Conservation (phyloP, 306 rosid genomes). For the Castanospermum australe region DNA sequence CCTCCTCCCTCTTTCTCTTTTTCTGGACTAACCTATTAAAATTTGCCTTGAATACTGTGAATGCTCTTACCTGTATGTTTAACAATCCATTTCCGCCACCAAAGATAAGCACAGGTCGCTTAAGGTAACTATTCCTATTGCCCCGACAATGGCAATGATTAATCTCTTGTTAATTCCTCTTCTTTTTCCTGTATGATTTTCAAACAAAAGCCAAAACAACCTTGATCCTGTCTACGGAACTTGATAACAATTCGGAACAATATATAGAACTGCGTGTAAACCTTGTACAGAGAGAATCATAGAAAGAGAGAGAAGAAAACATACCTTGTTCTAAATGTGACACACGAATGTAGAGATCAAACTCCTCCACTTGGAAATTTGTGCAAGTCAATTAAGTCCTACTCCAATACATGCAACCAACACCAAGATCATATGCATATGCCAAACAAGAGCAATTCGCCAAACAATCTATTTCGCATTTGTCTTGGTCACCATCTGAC, state of each 20-base stretch:
- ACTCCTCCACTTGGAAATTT: constrained; percentile 27
- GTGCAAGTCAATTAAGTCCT: constrained; percentile 33
- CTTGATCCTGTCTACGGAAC: background rate
- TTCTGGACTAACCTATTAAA: too few species aligned
- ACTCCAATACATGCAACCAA: constrained; percentile 41
- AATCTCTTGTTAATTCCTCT: too few species aligned
- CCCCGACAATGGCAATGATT: too few species aligned
- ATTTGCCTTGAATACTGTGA: too few species aligned
- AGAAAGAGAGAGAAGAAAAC: background rate
- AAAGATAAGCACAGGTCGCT: too few species aligned
- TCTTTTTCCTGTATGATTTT: background rate
- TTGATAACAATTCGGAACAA: background rate
- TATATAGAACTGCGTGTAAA: too few species aligned
- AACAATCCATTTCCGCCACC: too few species aligned
- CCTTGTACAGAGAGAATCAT: too few species aligned
- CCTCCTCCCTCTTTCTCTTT: too few species aligned
- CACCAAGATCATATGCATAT: constrained; percentile 24
- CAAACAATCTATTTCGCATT: constrained; percentile 21
- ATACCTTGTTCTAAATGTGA: constrained; percentile 23
- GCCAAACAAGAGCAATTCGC: constrained; percentile 42
- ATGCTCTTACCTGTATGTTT: background rate
- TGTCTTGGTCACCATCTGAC: background rate
- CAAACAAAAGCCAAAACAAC: background rate
- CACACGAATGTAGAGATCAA: constrained; percentile 39
- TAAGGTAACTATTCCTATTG: too few species aligned